These are phyloP conservation scores for Strobilomyces confusus DNA, from an alignment of 768 basidiomycete genomes.

Conservation along the genomic window DNA sequence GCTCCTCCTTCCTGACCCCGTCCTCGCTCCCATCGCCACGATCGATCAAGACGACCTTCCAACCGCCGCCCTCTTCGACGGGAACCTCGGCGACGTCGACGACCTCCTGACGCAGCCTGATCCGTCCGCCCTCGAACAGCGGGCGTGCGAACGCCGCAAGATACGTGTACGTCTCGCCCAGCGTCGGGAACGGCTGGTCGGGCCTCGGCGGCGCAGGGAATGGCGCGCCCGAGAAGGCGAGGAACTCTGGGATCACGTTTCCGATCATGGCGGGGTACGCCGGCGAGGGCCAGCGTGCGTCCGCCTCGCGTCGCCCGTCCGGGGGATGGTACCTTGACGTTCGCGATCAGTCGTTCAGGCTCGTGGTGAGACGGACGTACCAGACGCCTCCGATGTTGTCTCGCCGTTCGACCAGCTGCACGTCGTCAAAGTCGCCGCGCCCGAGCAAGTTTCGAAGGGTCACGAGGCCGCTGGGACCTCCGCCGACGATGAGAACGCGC, in stretches of 20 bases:
- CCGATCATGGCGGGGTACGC: slow-evolving; percentile 47
- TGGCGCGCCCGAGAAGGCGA: slow-evolving; percentile 28
- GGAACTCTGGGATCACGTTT: slow-evolving; percentile 44
- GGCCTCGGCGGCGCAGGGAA: slow-evolving; percentile 24
- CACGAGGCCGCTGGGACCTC: slow-evolving; percentile 46
- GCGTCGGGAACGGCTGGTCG: slow-evolving; percentile 29
- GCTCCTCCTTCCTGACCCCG: slow-evolving; percentile 29
- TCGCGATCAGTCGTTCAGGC: background rate
- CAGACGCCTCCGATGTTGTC: slow-evolving; percentile 50
- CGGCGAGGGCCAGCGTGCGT: slow-evolving; percentile 41
- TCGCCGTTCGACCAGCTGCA: slow-evolving; percentile 43
- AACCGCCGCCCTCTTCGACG: slow-evolving; percentile 27
- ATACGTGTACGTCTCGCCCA: slow-evolving; percentile 27
- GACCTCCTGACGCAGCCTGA: slow-evolving; percentile 42
- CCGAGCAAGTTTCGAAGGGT: slow-evolving; percentile 46
- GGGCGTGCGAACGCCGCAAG: slow-evolving; percentile 26
- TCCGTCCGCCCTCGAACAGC: slow-evolving; percentile 26
- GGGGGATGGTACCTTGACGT: slow-evolving; percentile 13
- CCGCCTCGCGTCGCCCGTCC: background rate
- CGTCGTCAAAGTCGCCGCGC: slow-evolving; percentile 38
- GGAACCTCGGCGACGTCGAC: slow-evolving; percentile 35
- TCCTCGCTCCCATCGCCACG: slow-evolving; percentile 26
- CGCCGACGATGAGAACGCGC: slow-evolving; percentile 42
- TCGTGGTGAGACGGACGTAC: slow-evolving; percentile 24
- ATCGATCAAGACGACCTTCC: slow-evolving; percentile 38